Base-by-base conservation (phyloP, 176 grass and related monocot species). In the Zea luxurians region DNA sequence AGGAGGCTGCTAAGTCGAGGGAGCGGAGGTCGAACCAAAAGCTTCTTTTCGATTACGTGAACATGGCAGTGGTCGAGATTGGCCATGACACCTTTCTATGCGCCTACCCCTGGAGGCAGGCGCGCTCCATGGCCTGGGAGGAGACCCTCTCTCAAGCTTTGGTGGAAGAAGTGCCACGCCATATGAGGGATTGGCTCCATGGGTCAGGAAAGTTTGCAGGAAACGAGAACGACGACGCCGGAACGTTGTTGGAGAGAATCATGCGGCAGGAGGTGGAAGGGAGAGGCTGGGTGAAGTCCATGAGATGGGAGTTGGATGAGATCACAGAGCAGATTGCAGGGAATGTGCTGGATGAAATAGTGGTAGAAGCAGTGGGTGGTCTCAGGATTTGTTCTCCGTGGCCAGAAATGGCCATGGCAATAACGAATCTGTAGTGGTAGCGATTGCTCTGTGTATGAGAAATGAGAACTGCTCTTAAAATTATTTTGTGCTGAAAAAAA, bases 1-100 rank as follows among this genome's bases (percentile, higher is more conserved):
- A 88, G 62, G 96, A 98, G 76, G 81, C 81, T 7, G 90, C 83
- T 34, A 93, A 88, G 61, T 93, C 82, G 4, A 87, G 85, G 73
- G 90, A 98, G 83, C 87, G 88, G 65, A 83, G 92, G 40, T 92
- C 96, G 2, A 92, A 87, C 77, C 83, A 94, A 74, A 92, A 85
- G 87, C 85, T 98, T 42, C 46, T 98, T 54, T 95, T 98, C 44
- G 89, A 98, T 66, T 89, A 79, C 66, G 96, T 92, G 37, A 98
- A 92, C 44, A 68, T 78, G 70, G 49, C 89, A 6, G 65, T 98
- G 48, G 53, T 92, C 75, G 89, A 98, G 85, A 85, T 92, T 64
- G 86, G 81, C 35, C 66, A 90, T 47, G 74, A 69, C 40, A 66
- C 70, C 62, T 87, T 91, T 15, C 27, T 59, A 41, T 73, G 57